phyloP scores from a whole-genome alignment of 352 stramenopile genomes.

The Globisporangium paddicum region DNA sequence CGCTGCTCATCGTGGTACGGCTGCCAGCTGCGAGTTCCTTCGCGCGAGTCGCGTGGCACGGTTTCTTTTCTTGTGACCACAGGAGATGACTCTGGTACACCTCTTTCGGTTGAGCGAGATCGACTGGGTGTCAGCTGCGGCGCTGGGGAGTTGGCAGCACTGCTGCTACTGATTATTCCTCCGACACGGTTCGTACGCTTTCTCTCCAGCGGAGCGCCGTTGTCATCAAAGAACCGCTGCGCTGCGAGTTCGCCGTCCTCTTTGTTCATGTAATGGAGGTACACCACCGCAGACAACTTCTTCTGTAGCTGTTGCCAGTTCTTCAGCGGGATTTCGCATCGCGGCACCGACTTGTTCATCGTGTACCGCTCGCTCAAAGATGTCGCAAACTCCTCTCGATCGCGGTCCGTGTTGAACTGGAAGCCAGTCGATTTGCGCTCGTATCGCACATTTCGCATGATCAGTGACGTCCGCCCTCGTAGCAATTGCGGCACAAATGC shows the following conservation, averaged over 20 bases:
- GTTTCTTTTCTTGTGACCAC: constrained; percentile 2
- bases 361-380: constrained; percentile 43
- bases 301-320: constrained; percentile 49
- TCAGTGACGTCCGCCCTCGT: constrained; percentile 32
- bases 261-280: constrained; percentile 50
- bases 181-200: constrained; percentile 36
- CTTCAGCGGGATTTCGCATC: constrained; percentile 45
- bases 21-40: constrained; percentile 2
- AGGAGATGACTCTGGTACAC: constrained; percentile 5
- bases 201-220: constrained; percentile 29
- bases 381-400: constrained; percentile 44
- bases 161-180: constrained; percentile 21
- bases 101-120: constrained; percentile 34
- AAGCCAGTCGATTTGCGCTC: constrained; percentile 56
- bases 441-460: constrained; percentile 42
- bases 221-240: constrained; percentile 36
- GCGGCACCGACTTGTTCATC: constrained; percentile 41
- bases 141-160: constrained; percentile 16
- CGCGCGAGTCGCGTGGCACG: background rate
- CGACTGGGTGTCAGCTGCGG: constrained; percentile 12
- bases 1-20: constrained; percentile 8
- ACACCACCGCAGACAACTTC: constrained; percentile 26
- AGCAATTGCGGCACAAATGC: constrained; percentile 43
- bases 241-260: constrained; percentile 41
- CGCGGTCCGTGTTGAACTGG: constrained; percentile 53